Evolutionary conservation across 75 land plant genomes (phyloP), one percentile per base, ranked within the genome.

Genomic region (Selaginella moellendorffii): DNA sequence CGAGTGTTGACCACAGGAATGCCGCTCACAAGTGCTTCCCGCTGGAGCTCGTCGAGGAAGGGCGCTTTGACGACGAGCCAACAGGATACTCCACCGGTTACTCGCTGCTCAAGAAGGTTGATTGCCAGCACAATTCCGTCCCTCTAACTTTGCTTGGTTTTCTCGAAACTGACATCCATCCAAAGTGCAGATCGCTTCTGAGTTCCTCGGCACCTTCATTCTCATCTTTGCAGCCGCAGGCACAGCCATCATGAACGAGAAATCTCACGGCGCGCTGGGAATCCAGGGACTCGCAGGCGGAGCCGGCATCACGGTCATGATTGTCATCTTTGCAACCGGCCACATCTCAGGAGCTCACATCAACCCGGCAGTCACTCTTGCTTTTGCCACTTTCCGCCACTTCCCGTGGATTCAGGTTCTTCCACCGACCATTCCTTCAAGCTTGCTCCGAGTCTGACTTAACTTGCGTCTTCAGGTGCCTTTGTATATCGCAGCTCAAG

Each of bases 221-320:
- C 26, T 86, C 70, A 72, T 89, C 26, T 83, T 89, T 52, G 86
- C 81, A 0, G 90, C 84, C 1, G 79, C 83, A 20, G 96, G 66
- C 0, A 52, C 96, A 17, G 79, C 83, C n/a, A 75, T 81, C 29
- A 76, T 79, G 53, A 25, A n/a, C n/a, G n/a, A 53, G 27, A 69
- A 59, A 30, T 63, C 58, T 1, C 28, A 74, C 54, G 73, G 65
- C 5, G 64, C 61, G 0, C 64, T 85, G 18, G 74, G 79, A 21
- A 65, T 72, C 18, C 80, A 84, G 0, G 95, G 82, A 18, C 64
- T 81, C 0, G 69, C 78, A 1, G 59, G 25, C 2, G 59, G 59
- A 19, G 19, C 59, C n/a, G 59, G 59, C 8, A 2, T 56, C 2
- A 19, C 59, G n/a, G 59, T 56, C 9, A 25, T 56, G 24, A 56